A percentile compares a stretch with the other conserved stretches of the same genome.
Evolutionary conservation across 805 yeast species (phyloP).

Genomic region (Metschnikowia colocasiae): DNA sequence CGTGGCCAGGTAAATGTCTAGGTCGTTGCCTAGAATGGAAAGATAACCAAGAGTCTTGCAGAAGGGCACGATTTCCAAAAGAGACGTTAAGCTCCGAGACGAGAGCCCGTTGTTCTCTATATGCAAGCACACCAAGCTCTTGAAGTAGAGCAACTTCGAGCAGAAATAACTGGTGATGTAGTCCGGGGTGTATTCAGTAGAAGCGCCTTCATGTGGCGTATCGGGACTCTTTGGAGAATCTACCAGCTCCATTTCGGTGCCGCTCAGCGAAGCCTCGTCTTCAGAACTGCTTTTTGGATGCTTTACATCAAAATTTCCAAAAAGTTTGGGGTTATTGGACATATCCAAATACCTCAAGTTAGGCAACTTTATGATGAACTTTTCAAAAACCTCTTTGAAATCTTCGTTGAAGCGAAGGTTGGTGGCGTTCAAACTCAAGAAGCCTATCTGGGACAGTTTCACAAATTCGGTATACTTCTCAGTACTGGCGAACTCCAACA

Average conservation of each 20-base stretch:
- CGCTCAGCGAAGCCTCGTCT: background rate
- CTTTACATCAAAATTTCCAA: conserved; percentile 42
- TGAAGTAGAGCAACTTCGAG: conserved; percentile 65
- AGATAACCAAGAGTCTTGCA: conserved; percentile 65
- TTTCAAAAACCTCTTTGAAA: conserved; percentile 49
- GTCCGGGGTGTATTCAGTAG: conserved; percentile 13
- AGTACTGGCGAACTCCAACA: conserved; percentile 29
- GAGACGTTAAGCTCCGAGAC: conserved; percentile 50
- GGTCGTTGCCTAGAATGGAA: conserved; percentile 60
- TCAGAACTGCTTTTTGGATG: background rate
- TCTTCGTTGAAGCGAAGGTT: conserved; percentile 47
- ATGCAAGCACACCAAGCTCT: conserved; percentile 60
- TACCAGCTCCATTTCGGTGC: background rate
- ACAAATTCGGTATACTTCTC: conserved; percentile 21
- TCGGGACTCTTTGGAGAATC: background rate
- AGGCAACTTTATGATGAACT: conserved; percentile 50
- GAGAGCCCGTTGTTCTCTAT: conserved; percentile 64
- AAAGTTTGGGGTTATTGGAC: conserved; percentile 63
- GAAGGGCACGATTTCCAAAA: conserved; percentile 67
- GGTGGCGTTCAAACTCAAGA: conserved; percentile 65
- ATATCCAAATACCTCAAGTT: conserved; percentile 69
- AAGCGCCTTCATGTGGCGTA: background rate
- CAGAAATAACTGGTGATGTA: conserved; percentile 51
- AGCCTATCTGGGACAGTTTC: conserved; percentile 27
- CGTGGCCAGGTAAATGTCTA: conserved; percentile 58